Percentiles rank a stretch among this genome's conserved stretches.
These are phyloP conservation scores for Cutaneotrichosporon sp. DNA, from an alignment of 1,284 basidiomycete genomes.

Conservation along the genomic window DNA sequence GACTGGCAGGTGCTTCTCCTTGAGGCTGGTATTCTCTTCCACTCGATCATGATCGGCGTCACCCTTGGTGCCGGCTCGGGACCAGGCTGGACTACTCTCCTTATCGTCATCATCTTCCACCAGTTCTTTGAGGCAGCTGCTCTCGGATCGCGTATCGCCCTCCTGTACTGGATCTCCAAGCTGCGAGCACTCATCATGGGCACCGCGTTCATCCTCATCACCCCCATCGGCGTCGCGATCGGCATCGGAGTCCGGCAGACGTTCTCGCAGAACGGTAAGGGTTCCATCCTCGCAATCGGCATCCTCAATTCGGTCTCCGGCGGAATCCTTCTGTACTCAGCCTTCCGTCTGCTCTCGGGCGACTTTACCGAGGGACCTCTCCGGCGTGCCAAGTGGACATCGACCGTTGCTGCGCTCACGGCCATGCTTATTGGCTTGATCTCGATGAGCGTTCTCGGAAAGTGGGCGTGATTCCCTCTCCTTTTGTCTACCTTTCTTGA, in stretches of 20 bases:
- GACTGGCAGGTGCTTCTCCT: conserved; percentile 28
- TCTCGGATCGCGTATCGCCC: conserved; percentile 33
- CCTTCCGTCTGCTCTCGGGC: conserved; percentile 31
- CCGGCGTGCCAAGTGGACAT: conserved; percentile 13
- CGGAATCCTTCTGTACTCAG: conserved; percentile 26
- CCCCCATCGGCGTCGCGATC: conserved; percentile 32
- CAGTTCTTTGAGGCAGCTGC: conserved; percentile 16
- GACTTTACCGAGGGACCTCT: conserved; percentile 31
- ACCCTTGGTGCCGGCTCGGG: conserved; percentile 26
- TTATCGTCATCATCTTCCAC: conserved; percentile 36
- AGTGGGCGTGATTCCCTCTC: conserved; percentile 37
- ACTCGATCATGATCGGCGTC: conserved; percentile 28
- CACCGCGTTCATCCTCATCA: conserved; percentile 27
- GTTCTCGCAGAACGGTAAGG: conserved; percentile 34
- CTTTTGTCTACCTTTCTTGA: no score
- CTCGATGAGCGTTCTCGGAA: conserved; percentile 45
- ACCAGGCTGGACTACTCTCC: conserved; percentile 25
- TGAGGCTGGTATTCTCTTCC: conserved; percentile 51
- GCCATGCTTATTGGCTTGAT: conserved; percentile 32
- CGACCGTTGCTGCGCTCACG: conserved; percentile 23
- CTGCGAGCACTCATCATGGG: conserved; percentile 22
- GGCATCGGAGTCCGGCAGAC: conserved; percentile 35
- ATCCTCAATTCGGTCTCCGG: conserved; percentile 35
- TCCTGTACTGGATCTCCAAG: conserved; percentile 22
- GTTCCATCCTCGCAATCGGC: conserved; percentile 34